Base-by-base conservation (phyloP, 345 rosid genomes). In the Corchorus olitorius region DNA sequence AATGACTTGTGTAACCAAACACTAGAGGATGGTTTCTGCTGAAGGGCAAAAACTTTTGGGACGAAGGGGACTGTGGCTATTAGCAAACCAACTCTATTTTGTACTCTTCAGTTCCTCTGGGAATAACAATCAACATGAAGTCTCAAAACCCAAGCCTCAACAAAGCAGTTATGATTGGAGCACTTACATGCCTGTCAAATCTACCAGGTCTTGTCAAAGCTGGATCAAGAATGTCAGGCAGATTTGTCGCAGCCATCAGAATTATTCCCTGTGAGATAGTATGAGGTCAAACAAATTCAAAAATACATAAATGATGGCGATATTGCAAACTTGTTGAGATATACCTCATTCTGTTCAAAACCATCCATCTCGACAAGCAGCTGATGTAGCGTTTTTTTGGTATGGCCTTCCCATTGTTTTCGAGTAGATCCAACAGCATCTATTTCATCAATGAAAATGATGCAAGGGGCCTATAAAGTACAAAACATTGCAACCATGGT, bases 201-300 rank as follows among this genome's bases (percentile, higher is more conserved):
- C 99, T 91, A 82, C 99, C 98, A 79, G 98, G 98, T 85, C 99
- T 91, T 74, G 98, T 96, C 90, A 93, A 89, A 75, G 99, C 99
- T 72, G 98, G 99, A 88, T 96, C 99, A 80, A 96, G 97, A 80
- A 96, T 93, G 74, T 96, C 99, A 45, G 99, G 95, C 84, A 93
- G 93, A 84, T 93, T 96, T 81, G 99, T 96, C 70, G 99, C 99
- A 79, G 97, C 99, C 97, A 96, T 96, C 79, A 96, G 83, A 65
- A 96, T 96, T 65, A 96, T 93, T 81, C 98, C 99, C 99, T 93
- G 82, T 58, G 79, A 74, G 43, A 63, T 82, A 82, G 75, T n/a
- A 49, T 81, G 16, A 66, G 65, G n/a, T 62, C n/a, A 16, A 70
- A 65, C 55, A 45, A 49, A 65, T 64, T 81, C 19, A 75, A 49